Evolutionary conservation across 1,284 basidiomycete species (phyloP).

Genomic region (Heterobasidion parviporum): DNA sequence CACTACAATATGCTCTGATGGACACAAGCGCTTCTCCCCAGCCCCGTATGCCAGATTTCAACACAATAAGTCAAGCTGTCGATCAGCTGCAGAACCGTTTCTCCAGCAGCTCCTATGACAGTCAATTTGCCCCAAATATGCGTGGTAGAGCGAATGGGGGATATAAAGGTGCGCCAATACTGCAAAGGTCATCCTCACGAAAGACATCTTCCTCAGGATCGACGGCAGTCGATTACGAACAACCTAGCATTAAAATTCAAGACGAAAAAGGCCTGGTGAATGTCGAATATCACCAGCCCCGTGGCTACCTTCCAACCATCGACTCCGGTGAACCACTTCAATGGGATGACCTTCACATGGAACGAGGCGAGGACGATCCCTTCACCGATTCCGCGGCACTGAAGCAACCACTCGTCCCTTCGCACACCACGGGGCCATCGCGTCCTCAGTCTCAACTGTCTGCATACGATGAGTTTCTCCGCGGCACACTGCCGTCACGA

Average conservation of each 20-base stretch:
- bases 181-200: neutral
- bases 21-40: neutral
- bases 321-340: slow-evolving; percentile 25
- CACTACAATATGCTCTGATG: neutral
- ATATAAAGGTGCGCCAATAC: slow-evolving; percentile 4
- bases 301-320: slow-evolving; percentile 16
- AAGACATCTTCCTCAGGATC: slow-evolving; percentile 2
- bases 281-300: neutral
- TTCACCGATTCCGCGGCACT: slow-evolving; percentile 18
- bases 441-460: slow-evolving; percentile 10
- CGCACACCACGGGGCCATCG: neutral
- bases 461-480: neutral
- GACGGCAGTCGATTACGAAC: neutral
- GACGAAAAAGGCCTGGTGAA: slow-evolving; percentile 2
- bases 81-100: slow-evolving; percentile 8
- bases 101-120: neutral
- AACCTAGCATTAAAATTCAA: slow-evolving; percentile 3
- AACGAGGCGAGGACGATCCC: slow-evolving; percentile 16
- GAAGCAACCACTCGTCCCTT: neutral
- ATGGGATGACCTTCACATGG: slow-evolving; percentile 15
- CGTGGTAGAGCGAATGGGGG: neutral
- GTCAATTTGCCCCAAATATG: neutral
- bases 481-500: neutral
- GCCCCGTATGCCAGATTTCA: slow-evolving; percentile 5
- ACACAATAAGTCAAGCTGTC: slow-evolving; percentile 10